Percentiles rank a stretch among this genome's conserved stretches.
Evolutionary conservation across 129 eudicot genomes (phyloP).

Genomic region (Chrysanthemum seticuspe): DNA sequence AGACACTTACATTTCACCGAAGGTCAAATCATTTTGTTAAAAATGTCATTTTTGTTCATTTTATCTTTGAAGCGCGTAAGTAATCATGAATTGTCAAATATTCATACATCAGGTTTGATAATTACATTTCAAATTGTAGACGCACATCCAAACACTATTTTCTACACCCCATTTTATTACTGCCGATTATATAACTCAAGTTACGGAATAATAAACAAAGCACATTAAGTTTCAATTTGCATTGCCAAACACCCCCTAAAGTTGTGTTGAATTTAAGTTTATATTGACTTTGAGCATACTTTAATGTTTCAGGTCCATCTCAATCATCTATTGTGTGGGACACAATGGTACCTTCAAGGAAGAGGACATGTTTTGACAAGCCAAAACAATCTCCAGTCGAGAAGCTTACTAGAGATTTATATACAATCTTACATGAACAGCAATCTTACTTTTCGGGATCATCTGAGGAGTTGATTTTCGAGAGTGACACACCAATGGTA

Average conservation of each 20-base stretch:
- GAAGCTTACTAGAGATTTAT: conserved; percentile 72
- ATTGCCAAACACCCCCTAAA: background rate
- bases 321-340: conserved; percentile 69
- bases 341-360: conserved; percentile 66
- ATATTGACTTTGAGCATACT: background rate
- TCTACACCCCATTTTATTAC: no score
- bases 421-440: conserved; percentile 70
- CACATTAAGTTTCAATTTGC: no score
- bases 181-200: no score
- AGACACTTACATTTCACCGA: no score
- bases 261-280: background rate
- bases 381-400: conserved; percentile 73
- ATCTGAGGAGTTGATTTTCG: conserved; percentile 75
- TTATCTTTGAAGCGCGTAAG: no score
- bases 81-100: no score
- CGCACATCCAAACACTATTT: no score
- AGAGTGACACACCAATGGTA: conserved; percentile 74
- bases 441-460: conserved; percentile 65
- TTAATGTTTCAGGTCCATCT: conserved; percentile 50
- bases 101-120: no score
- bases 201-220: no score
- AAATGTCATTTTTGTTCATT: no score
- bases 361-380: conserved; percentile 67
- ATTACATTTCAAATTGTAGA: no score
- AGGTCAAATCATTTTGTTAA: no score